Conservation (phyloP, 306 rosid species). For the Vicia sativa region DNA sequence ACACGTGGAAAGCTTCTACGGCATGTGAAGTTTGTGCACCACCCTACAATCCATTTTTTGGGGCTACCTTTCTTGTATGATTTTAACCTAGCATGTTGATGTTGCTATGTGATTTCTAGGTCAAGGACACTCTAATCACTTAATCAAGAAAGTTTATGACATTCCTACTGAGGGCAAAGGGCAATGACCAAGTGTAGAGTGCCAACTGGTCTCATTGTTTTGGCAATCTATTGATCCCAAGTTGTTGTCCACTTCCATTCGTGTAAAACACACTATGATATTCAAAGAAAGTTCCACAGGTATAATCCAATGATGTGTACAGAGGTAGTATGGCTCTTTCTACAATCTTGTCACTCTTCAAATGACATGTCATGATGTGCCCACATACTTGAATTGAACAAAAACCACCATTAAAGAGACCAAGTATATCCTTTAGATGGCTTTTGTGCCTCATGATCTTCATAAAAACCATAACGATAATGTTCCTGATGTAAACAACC, state of each 20-base stretch:
- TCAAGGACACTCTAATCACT: not conserved
- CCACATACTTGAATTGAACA: slow-evolving; percentile 3
- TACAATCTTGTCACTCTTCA: not conserved
- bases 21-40: not conserved
- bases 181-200: not conserved
- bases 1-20: too few species aligned
- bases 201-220: not conserved
- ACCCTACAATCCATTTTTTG: not conserved
- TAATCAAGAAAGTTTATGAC: not conserved
- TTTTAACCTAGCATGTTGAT: not conserved
- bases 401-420: not conserved
- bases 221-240: not conserved
- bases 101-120: not conserved
- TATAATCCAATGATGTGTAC: not conserved
- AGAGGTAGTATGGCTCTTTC: not conserved
- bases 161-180: not conserved
- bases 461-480: not conserved
- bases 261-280: not conserved
- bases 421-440: too few species aligned
- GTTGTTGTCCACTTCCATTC: not conserved
- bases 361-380: not conserved
- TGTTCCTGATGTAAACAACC: not conserved
- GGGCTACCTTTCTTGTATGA: not conserved
- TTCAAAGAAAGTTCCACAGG: not conserved
- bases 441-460: not conserved